Conservation (phyloP, 2,329 filamentous ascomycete genomes). For the Blastomyces silverae region DNA sequence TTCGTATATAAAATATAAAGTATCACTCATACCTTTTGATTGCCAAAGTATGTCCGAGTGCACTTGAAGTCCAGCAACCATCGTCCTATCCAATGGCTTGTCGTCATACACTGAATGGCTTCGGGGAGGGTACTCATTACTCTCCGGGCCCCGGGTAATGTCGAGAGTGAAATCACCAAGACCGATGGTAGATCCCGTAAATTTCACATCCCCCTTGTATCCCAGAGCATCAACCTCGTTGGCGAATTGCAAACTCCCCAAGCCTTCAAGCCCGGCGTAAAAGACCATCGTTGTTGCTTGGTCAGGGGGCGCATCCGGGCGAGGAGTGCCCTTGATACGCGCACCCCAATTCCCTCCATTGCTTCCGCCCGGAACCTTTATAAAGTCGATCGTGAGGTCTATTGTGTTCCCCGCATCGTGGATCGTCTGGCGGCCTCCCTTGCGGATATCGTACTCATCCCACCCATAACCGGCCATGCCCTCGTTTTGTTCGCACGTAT, state of each 20-base stretch:
- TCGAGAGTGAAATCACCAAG: slow-evolving; percentile 75
- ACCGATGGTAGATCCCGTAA: slow-evolving; percentile 62
- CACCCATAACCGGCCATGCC: slow-evolving; percentile 94
- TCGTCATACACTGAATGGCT: slow-evolving; percentile 58
- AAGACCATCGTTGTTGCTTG: slow-evolving; percentile 74
- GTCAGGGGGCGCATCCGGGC: slow-evolving; percentile 59
- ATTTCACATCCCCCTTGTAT: slow-evolving; percentile 55
- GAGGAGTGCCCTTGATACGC: slow-evolving; percentile 72
- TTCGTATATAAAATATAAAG: background rate
- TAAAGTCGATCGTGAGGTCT: slow-evolving; percentile 86
- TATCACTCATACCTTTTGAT: slow-evolving; percentile 52
- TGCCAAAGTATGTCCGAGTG: slow-evolving; percentile 73
- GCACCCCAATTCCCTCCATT: slow-evolving; percentile 90
- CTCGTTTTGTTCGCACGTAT: slow-evolving; percentile 93
- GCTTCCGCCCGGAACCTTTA: slow-evolving; percentile 79
- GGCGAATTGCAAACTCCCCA: slow-evolving; percentile 58
- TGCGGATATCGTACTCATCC: slow-evolving; percentile 91
- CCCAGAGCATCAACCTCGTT: slow-evolving; percentile 49
- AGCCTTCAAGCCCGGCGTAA: slow-evolving; percentile 72
- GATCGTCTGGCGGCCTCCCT: slow-evolving; percentile 80
- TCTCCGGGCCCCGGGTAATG: slow-evolving; percentile 63
- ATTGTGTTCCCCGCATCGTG: slow-evolving; percentile 82
- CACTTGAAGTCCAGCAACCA: slow-evolving; percentile 64
- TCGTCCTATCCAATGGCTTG: slow-evolving; percentile 67
- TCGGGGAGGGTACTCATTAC: slow-evolving; percentile 51